phyloP scores from a whole-genome alignment of 306 rosid species.

The Trifolium repens region DNA sequence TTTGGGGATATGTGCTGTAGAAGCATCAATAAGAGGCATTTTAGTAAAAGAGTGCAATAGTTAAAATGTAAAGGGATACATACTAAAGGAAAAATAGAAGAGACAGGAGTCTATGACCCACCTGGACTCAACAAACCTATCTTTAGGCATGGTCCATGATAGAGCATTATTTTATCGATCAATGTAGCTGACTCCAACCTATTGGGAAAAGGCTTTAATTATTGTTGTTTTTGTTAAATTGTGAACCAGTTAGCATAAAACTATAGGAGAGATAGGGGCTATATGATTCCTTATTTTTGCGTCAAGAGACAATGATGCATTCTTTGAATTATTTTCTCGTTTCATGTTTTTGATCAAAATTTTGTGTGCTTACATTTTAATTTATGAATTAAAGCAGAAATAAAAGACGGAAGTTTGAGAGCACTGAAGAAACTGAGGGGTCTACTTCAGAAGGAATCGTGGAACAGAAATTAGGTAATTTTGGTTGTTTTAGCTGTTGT shows the following conservation, averaged over 20 bases:
- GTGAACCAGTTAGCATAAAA: conserved; percentile 29
- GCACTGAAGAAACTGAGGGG: conserved; percentile 47
- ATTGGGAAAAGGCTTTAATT: not conserved
- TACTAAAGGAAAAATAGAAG: not conserved
- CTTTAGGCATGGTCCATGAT: conserved; percentile 5
- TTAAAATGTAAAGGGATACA: not conserved
- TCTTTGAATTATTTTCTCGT: conserved; percentile 20
- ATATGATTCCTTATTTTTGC: conserved; percentile 1
- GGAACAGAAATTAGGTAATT: conserved; percentile 54
- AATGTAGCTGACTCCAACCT: not conserved
- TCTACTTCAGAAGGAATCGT: conserved; percentile 49
- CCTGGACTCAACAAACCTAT: not conserved
- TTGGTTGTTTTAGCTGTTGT: conserved; percentile 23
- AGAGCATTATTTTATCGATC: not conserved
- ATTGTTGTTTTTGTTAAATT: conserved; percentile 7
- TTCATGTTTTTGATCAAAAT: conserved; percentile 32
- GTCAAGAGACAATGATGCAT: conserved; percentile 18
- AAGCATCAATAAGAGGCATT: not conserved
- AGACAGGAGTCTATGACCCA: not conserved
- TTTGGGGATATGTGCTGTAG: not conserved
- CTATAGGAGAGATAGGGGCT: conserved; percentile 2
- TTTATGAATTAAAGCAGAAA: conserved; percentile 50
- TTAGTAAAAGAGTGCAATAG: conserved; percentile 1
- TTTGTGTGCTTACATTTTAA: conserved; percentile 2
- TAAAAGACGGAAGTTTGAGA: conserved; percentile 66